A percentile compares a stretch with the other conserved stretches of the same genome.
Evolutionary conservation across 2,329 filamentous ascomycete genomes (phyloP).

Genomic region (Seiridium unicorne): DNA sequence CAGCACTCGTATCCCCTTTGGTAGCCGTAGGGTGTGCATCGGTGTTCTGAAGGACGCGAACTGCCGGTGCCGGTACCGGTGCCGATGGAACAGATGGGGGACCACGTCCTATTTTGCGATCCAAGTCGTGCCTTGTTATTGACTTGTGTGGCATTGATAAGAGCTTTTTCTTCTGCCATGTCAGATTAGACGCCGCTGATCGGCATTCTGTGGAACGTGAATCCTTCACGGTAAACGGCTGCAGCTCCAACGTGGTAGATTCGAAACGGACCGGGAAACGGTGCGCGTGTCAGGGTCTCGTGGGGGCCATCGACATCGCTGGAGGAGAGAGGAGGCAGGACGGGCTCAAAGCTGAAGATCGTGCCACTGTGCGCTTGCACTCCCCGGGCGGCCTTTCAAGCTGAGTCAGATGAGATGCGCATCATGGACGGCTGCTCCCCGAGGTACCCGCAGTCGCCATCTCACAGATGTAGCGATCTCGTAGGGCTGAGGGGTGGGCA

Average conservation of each 20-base stretch:
- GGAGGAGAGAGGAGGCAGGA: not conserved
- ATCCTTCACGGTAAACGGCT: not conserved
- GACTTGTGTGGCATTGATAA: not conserved
- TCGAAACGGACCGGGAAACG: not conserved
- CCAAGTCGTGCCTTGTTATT: not conserved
- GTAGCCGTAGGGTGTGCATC: too few species aligned
- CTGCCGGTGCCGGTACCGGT: not conserved
- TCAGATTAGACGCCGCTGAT: not conserved
- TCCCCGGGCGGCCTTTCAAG: not conserved
- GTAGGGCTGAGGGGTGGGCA: constrained; percentile 2
- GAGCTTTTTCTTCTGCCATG: not conserved
- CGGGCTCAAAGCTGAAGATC: not conserved
- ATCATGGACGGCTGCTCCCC: not conserved
- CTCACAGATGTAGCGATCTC: constrained; percentile 2
- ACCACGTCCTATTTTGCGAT: not conserved
- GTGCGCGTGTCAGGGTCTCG: not conserved
- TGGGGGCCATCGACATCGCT: not conserved
- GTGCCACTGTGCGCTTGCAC: not conserved
- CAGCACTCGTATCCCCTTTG: not conserved
- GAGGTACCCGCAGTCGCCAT: constrained; percentile 5
- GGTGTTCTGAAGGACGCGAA: not conserved
- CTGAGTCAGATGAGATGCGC: not conserved
- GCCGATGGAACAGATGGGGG: not conserved
- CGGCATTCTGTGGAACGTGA: not conserved
- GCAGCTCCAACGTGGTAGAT: not conserved